phyloP scores from a whole-genome alignment of 495 filamentous ascomycete genomes.

The Penicillium coffeae region DNA sequence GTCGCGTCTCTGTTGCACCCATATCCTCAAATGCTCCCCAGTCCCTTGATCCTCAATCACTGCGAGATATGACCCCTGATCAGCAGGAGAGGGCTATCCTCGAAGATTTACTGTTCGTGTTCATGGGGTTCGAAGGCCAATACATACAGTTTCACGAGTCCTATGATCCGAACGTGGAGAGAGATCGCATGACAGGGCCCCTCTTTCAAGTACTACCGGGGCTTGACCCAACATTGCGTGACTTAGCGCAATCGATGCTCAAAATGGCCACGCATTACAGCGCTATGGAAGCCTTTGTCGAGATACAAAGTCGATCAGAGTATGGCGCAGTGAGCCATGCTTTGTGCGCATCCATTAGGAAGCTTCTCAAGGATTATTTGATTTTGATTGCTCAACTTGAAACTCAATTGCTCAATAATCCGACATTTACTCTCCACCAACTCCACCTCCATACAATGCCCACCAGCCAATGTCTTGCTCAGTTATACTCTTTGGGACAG shows the following conservation, averaged over 20 bases:
- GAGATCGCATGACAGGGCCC: slow-evolving; percentile 79
- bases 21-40: slow-evolving; percentile 68
- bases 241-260: slow-evolving; percentile 81
- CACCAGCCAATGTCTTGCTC: slow-evolving; percentile 82
- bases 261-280: slow-evolving; percentile 94
- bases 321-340: slow-evolving; percentile 97
- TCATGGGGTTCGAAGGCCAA: slow-evolving; percentile 98
- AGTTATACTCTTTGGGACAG: slow-evolving; percentile 80
- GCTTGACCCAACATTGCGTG: slow-evolving; percentile 84
- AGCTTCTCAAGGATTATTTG: slow-evolving; percentile 86
- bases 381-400: slow-evolving; percentile 91
- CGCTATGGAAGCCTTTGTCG: slow-evolving; percentile 87
- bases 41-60: slow-evolving; percentile 63
- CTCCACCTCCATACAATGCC: slow-evolving; percentile 88
- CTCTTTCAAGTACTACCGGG: slow-evolving; percentile 74
- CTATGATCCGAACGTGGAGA: slow-evolving; percentile 80
- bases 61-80: slow-evolving; percentile 69
- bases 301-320: slow-evolving; percentile 88
- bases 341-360: slow-evolving; percentile 87
- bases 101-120: slow-evolving; percentile 88
- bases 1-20: slow-evolving; percentile 80
- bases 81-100: slow-evolving; percentile 81
- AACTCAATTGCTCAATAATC: slow-evolving; percentile 80
- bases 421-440: slow-evolving; percentile 84
- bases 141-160: slow-evolving; percentile 81